phyloP scores from a whole-genome alignment of 257 asterid species.

The Misopates orontium region DNA sequence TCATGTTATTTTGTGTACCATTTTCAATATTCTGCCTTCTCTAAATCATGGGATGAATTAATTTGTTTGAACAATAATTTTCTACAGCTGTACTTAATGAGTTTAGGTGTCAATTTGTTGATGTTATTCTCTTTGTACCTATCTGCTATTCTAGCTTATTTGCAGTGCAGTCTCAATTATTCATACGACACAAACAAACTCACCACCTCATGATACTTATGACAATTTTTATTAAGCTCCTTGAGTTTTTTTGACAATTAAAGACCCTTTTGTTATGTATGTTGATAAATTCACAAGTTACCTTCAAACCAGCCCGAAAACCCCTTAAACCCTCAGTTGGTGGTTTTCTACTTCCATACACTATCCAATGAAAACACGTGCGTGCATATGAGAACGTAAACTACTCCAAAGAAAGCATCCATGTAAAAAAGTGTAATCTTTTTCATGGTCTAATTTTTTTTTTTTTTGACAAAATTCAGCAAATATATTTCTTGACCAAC shows the following conservation, averaged over 20 bases:
- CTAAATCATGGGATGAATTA: not conserved
- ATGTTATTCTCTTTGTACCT: not conserved
- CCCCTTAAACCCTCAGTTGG: no score
- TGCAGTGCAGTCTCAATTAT: slow-evolving; percentile 2
- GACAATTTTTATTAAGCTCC: no score
- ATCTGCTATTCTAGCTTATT: not conserved
- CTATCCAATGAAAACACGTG: no score
- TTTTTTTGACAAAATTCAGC: slow-evolving; percentile 4
- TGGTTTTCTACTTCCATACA: no score
- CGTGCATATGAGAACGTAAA: no score
- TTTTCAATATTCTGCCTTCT: slow-evolving; percentile 4
- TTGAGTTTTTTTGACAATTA: no score
- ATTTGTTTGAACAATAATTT: not conserved
- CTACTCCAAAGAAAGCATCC: slow-evolving; percentile 1
- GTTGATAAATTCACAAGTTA: no score
- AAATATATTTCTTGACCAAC: slow-evolving; percentile 20
- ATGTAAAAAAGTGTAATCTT: slow-evolving; percentile 16
- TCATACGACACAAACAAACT: not conserved
- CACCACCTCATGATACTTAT: no score
- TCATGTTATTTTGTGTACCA: not conserved
- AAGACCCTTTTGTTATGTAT: no score
- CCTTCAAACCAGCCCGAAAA: no score
- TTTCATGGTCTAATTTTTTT: slow-evolving; percentile 23
- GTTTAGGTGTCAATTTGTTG: not conserved
- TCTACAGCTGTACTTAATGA: not conserved